A percentile compares a stretch with the other conserved stretches of the same genome.
These are phyloP conservation scores for Phytophthora pluvialis DNA, from an alignment of 352 stramenopile genomes.

Conservation along the genomic window DNA sequence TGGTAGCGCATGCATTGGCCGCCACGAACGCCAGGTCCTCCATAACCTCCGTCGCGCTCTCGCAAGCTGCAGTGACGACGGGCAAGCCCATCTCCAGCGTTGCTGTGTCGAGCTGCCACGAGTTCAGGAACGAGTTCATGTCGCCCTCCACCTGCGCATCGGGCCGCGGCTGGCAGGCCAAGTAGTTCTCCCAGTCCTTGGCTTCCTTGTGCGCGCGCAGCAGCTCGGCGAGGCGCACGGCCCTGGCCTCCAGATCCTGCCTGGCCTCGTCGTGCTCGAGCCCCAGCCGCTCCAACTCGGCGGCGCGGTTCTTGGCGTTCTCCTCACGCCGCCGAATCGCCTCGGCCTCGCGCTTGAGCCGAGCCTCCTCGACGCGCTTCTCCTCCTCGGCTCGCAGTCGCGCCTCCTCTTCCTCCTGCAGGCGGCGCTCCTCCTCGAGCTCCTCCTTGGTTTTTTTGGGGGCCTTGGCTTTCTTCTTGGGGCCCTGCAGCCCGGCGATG, in stretches of 20 bases:
- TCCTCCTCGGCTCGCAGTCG: conserved; percentile 68
- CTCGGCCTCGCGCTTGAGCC: conserved; percentile 61
- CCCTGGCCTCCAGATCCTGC: conserved; percentile 65
- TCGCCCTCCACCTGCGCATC: conserved; percentile 76
- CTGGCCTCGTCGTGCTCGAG: conserved; percentile 60
- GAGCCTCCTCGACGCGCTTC: conserved; percentile 74
- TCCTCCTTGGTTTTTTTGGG: conserved; percentile 87
- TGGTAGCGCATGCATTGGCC: conserved; percentile 60
- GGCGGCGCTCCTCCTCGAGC: conserved; percentile 72
- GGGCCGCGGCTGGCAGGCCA: conserved; percentile 71
- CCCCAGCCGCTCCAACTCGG: conserved; percentile 66
- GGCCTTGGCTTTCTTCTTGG: conserved; percentile 81
- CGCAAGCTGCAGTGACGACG: conserved; percentile 49
- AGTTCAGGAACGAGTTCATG: conserved; percentile 87
- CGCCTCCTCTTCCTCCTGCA: conserved; percentile 80
- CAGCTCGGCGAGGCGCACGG: conserved; percentile 62
- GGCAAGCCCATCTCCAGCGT: conserved; percentile 47
- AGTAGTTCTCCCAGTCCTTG: conserved; percentile 78
- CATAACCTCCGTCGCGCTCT: conserved; percentile 65
- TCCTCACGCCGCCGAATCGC: conserved; percentile 65
- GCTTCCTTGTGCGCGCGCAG: conserved; percentile 69
- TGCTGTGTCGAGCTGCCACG: conserved; percentile 68
- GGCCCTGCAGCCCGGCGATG: conserved; percentile 39
- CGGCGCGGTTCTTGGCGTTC: conserved; percentile 64
- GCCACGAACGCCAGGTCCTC: conserved; percentile 65